These are phyloP conservation scores for Penicillium sp. DNA, from an alignment of 2,329 filamentous ascomycete species.

Conservation along the genomic window DNA sequence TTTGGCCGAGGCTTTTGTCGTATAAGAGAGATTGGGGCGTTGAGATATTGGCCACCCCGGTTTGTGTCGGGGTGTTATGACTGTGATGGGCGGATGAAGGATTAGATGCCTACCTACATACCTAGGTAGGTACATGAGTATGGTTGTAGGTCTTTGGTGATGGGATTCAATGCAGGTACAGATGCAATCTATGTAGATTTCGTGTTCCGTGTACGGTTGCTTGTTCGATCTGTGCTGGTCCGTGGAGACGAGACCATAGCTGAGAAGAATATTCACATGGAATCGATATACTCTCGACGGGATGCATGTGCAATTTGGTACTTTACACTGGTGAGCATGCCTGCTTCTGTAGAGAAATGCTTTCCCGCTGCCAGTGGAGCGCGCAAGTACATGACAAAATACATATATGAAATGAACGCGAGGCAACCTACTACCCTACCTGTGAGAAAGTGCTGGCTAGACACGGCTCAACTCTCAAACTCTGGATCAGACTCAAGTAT, in stretches of 20 bases:
- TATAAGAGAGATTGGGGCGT: background rate
- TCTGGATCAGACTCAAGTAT: background rate
- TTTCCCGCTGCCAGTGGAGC: too few species aligned
- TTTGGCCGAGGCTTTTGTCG: background rate
- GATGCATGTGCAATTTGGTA: too few species aligned
- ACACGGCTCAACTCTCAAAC: background rate
- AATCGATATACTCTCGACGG: too few species aligned
- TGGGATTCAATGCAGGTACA: conserved; percentile 2
- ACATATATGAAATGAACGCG: too few species aligned
- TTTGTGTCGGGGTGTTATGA: background rate
- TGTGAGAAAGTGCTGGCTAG: background rate
- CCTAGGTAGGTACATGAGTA: too few species aligned
- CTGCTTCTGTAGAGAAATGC: too few species aligned
- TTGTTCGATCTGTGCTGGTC: background rate
- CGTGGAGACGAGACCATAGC: background rate
- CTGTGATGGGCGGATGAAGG: background rate
- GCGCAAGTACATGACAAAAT: too few species aligned
- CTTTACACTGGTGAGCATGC: too few species aligned
- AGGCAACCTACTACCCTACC: background rate
- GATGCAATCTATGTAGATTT: background rate
- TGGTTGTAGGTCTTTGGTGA: background rate
- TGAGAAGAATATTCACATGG: background rate
- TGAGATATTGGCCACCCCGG: background rate
- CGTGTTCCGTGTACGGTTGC: background rate
- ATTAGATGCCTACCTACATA: too few species aligned